Conservation (phyloP, 208 protist species). For the Leishmania tropica region DNA sequence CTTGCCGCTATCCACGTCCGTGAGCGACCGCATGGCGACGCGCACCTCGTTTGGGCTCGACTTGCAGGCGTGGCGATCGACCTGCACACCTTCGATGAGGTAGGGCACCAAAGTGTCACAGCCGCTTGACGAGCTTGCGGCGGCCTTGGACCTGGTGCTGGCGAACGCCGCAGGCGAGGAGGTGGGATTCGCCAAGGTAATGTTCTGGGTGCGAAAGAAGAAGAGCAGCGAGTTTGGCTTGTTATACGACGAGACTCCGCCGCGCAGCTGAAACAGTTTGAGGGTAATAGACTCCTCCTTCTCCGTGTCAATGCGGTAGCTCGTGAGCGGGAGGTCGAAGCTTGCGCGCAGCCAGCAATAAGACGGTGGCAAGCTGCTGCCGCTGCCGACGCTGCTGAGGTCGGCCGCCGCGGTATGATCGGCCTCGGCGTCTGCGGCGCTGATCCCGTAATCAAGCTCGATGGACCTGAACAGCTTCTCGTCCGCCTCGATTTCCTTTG, state of each 20-base stretch:
- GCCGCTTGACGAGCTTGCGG: not conserved
- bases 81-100: conserved; percentile 30
- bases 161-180: not conserved
- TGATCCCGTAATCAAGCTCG: conserved; percentile 76
- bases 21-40: conserved; percentile 19
- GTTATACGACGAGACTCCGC: conserved; percentile 60
- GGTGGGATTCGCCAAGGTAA: conserved; percentile 72
- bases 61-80: conserved; percentile 10
- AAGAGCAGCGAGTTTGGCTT: conserved; percentile 53
- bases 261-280: conserved; percentile 53
- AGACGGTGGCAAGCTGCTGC: conserved; percentile 44
- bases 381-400: conserved; percentile 6
- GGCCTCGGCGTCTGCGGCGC: conserved; percentile 37
- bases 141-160: not conserved
- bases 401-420: conserved; percentile 22
- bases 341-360: conserved; percentile 73
- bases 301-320: conserved; percentile 57
- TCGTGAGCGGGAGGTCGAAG: conserved; percentile 59
- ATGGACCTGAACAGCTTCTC: conserved; percentile 56
- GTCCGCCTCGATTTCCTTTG: conserved; percentile 47
- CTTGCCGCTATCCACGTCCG: conserved; percentile 18
- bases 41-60: conserved; percentile 15
- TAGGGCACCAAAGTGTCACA: conserved; percentile 23
- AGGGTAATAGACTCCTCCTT: conserved; percentile 48
- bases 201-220: conserved; percentile 62